phyloP scores from a whole-genome alignment of 179 eudicot genomes.

The Silene coronaria region DNA sequence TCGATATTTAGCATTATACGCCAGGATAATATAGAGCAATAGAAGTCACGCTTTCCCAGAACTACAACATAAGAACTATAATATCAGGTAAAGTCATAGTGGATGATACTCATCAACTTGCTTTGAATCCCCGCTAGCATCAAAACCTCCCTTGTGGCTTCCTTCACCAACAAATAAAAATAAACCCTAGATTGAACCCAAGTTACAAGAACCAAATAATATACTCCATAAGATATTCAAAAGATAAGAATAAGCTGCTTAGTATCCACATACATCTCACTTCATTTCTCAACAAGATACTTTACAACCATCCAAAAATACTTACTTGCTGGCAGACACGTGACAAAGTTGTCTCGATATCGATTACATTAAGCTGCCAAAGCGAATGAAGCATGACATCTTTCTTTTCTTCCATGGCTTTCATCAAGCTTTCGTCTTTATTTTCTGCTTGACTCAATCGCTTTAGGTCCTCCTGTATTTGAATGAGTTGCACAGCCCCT shows the following conservation, averaged over 20 bases:
- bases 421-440: slow-evolving; percentile 54
- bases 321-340: slow-evolving; percentile 89
- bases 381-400: slow-evolving; percentile 82
- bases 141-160: background rate
- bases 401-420: slow-evolving; percentile 76
- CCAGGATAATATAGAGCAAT: background rate
- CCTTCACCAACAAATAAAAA: background rate
- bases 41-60: background rate
- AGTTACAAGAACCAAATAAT: background rate
- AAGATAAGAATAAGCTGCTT: background rate
- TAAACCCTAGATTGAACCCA: background rate
- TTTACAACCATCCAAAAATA: background rate
- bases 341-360: slow-evolving; percentile 76
- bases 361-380: slow-evolving; percentile 91
- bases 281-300: slow-evolving; percentile 7
- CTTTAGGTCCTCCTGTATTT: slow-evolving; percentile 69
- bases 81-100: too few species aligned
- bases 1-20: background rate
- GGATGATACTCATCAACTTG: background rate
- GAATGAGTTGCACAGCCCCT: slow-evolving; percentile 80
- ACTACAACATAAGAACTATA: background rate
- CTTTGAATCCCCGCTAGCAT: background rate
- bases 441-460: slow-evolving; percentile 58
- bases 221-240: background rate
- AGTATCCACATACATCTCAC: background rate